Evolutionary conservation across 2,329 filamentous ascomycete species (phyloP), one percentile per base, ranked within the genome.

Genomic region (Penicillium italicum): DNA sequence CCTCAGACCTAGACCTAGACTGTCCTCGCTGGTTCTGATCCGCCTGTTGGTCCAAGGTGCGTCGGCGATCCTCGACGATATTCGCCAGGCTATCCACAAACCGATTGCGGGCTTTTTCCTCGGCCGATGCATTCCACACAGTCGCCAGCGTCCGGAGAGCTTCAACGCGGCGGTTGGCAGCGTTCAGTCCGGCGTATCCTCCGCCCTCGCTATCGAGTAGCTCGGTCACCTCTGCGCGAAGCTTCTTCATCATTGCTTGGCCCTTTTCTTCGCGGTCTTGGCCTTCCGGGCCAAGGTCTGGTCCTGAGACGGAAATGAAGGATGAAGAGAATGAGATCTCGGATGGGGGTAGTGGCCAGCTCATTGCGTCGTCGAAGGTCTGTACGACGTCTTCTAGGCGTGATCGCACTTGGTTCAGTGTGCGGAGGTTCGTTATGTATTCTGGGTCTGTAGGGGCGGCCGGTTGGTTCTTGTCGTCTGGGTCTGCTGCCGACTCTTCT

Each of bases 81-180:
- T 86, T 91, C 33, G 86, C 85, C 65, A 99, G 72, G 49, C 82
- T 82, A 61, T 97, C 93, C 18, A 99, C 86, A 69, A 97, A 91
- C 66, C 85, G 89, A 10, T 77, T 77, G 50, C 94, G 80, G 6
- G 91, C 90, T 74, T 90, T 95, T 72, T 97, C 94, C 76, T 99
- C 94, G 0, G 90, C 88, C 2, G 94, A 97, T n/a, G 91, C 91
- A 71, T 89, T 93, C 92, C 94, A 99, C 22, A 99, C 86, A n/a
- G 76, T 76, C 4, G 85, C 85, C 60, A 97, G 75, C 59, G 86
- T 82, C 67, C 91, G 87, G 53, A 97, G 79, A 68, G 89, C 85
- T 67, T 91, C 87, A 14, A 97, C 86, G 42, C 90, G 80, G 53
- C 81, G 80, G 12, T 83, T 83, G 0, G 94, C 94, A 55, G 86